phyloP scores from a whole-genome alignment of 1,139 yeast genomes.

The Kluyveromyces marxianus region DNA sequence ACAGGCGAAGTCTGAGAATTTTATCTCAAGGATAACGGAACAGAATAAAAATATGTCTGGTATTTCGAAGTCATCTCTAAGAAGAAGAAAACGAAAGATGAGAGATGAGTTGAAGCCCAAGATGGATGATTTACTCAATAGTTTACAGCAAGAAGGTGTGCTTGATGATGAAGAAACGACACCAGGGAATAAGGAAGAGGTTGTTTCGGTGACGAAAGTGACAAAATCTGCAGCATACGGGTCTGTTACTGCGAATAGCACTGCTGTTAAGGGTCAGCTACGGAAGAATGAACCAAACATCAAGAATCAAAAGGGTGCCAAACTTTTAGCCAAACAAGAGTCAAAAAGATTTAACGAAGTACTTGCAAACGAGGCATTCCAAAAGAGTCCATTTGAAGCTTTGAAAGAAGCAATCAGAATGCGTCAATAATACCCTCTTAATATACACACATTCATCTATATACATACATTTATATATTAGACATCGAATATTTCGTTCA shows the following conservation, averaged over 20 bases:
- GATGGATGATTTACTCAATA: slow-evolving; percentile 52
- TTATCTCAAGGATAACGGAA: slow-evolving; percentile 31
- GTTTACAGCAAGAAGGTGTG: slow-evolving; percentile 37
- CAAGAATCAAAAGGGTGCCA: slow-evolving; percentile 49
- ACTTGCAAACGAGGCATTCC: slow-evolving; percentile 44
- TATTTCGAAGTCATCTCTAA: slow-evolving; percentile 56
- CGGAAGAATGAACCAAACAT: slow-evolving; percentile 55
- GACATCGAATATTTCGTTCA: slow-evolving; percentile 7
- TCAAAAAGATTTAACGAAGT: slow-evolving; percentile 48
- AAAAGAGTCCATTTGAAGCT: slow-evolving; percentile 51
- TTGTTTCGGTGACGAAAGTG: slow-evolving; percentile 14
- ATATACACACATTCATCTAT: not conserved
- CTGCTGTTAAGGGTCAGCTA: slow-evolving; percentile 21
- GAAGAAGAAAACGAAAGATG: slow-evolving; percentile 59
- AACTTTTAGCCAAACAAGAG: slow-evolving; percentile 46
- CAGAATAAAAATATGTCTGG: slow-evolving; percentile 29
- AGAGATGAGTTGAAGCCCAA: slow-evolving; percentile 59
- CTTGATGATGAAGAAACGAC: slow-evolving; percentile 10
- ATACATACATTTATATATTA: not conserved
- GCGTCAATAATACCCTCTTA: slow-evolving; percentile 14
- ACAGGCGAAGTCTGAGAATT: slow-evolving; percentile 29
- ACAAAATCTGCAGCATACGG: slow-evolving; percentile 7
- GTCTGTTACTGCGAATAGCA: slow-evolving; percentile 22
- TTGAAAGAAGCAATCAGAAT: slow-evolving; percentile 39
- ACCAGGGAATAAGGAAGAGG: not conserved